Percentiles rank a stretch among this genome's conserved stretches.
Conservation (phyloP, 2,329 filamentous ascomycete species). For the Botrytis squamosa region DNA sequence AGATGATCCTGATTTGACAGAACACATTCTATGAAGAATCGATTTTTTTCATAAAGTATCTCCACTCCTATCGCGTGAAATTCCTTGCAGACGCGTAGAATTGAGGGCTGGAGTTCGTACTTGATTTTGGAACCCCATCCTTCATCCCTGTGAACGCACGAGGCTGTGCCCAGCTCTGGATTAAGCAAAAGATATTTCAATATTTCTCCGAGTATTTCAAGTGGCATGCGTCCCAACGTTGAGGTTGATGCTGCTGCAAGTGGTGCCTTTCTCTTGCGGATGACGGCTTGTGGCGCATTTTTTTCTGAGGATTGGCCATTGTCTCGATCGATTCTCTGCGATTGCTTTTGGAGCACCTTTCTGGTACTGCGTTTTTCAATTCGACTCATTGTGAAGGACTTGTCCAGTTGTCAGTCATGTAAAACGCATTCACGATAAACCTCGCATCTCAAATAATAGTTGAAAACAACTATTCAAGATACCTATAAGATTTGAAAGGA, state of each 20-base stretch:
- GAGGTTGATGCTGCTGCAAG: neutral
- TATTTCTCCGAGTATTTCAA: neutral
- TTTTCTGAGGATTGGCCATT: neutral
- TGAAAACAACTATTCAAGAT: neutral
- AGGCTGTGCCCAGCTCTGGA: neutral
- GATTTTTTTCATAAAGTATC: neutral
- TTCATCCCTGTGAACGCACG: neutral
- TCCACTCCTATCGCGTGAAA: neutral
- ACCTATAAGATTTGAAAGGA: neutral
- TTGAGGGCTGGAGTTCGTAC: neutral
- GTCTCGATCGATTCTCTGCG: too few relatives aligned
- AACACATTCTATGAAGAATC: neutral
- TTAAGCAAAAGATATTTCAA: neutral
- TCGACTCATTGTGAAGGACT: neutral
- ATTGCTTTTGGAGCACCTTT: neutral
- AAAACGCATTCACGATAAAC: too few relatives aligned
- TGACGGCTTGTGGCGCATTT: neutral
- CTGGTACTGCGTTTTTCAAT: neutral
- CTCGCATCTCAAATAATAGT: neutral
- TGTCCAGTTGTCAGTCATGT: neutral
- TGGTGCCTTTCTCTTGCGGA: neutral
- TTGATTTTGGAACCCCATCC: neutral
- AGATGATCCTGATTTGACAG: rapidly evolving
- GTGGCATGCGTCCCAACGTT: neutral
- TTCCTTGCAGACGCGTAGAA: conserved; percentile 3